Percentiles rank a stretch among this genome's conserved stretches.
Conservation (phyloP, 2,329 filamentous ascomycete genomes). For the Pseudogymnoascus sp. region DNA sequence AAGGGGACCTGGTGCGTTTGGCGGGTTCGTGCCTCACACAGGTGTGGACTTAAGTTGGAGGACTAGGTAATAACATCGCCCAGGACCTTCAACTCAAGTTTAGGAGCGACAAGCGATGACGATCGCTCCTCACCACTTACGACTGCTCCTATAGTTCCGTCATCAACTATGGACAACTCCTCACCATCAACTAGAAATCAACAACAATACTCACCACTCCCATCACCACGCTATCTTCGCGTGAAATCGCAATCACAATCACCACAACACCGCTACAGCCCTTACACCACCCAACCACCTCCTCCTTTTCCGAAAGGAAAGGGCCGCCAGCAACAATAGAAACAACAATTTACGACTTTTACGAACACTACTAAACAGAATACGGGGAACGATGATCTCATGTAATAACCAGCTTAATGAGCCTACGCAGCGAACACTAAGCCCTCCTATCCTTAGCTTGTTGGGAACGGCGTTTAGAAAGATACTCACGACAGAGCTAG, state of each 20-base stretch:
- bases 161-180: background rate
- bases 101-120: background rate
- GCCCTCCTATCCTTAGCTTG: conserved; percentile 8
- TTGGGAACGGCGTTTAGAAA: conserved; percentile 3
- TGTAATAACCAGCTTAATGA: conserved; percentile 10
- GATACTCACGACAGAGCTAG: conserved; percentile 11
- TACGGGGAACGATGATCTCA: background rate
- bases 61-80: conserved; percentile 18
- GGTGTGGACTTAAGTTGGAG: conserved; percentile 30
- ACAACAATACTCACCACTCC: conserved; percentile 17
- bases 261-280: background rate
- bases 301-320: conserved; percentile 24
- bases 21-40: conserved; percentile 32
- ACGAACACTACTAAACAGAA: conserved; percentile 9
- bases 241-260: background rate
- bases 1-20: conserved; percentile 27
- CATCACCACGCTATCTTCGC: conserved; percentile 9
- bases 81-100: background rate
- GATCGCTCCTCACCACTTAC: background rate
- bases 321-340: conserved; percentile 25
- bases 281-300: conserved; percentile 1
- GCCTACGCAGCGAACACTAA: conserved; percentile 15
- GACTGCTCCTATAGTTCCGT: background rate
- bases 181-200: conserved; percentile 18
- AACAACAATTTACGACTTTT: conserved; percentile 3